Conservation (phyloP, 768 basidiomycete species). For the Lactarius hatsudake region DNA sequence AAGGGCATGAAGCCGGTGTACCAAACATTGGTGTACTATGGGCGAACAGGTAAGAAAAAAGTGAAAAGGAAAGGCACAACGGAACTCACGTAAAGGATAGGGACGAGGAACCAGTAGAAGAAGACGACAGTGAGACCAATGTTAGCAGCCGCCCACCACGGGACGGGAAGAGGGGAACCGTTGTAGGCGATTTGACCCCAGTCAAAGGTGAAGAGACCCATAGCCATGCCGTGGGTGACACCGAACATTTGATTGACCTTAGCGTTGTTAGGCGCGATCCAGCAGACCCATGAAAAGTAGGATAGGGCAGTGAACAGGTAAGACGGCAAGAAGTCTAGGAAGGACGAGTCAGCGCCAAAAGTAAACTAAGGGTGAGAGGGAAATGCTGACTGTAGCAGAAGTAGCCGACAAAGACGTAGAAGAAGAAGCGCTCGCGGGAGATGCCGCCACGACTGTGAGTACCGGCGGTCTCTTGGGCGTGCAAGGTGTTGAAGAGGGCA, state of each 20-base stretch:
- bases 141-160: conserved; percentile 84
- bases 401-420: conserved; percentile 39
- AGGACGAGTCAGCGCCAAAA: not conserved
- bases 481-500: conserved; percentile 46
- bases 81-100: conserved; percentile 47
- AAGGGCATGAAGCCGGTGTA: conserved; percentile 41
- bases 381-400: conserved; percentile 51
- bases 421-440: conserved; percentile 53
- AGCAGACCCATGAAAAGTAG: conserved; percentile 49
- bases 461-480: conserved; percentile 40
- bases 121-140: conserved; percentile 58
- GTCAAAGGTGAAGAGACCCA: conserved; percentile 78
- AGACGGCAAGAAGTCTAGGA: conserved; percentile 9
- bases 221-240: conserved; percentile 42
- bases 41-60: not conserved
- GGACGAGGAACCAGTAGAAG: conserved; percentile 68
- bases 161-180: conserved; percentile 69
- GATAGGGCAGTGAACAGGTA: conserved; percentile 32
- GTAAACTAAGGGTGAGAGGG: conserved; percentile 70
- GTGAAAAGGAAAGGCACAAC: not conserved
- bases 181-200: conserved; percentile 76
- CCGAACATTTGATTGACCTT: conserved; percentile 77
- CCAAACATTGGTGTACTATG: conserved; percentile 53
- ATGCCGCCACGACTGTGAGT: conserved; percentile 45
- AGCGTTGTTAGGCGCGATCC: conserved; percentile 71